Conservation (phyloP, 305 asterid species). For the Fraxinus nigra region DNA sequence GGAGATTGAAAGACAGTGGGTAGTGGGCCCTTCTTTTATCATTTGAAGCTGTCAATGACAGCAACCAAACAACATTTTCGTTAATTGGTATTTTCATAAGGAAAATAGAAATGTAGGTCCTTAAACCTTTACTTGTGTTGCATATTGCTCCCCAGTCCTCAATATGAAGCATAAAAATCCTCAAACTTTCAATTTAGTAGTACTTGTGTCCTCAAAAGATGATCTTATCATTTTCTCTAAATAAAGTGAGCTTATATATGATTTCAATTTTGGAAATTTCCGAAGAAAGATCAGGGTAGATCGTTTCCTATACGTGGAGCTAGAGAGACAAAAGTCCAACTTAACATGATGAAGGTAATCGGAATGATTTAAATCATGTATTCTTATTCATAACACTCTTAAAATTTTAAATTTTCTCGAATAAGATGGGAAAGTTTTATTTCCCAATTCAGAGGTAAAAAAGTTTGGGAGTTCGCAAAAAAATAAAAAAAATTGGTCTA, state of each 20-base stretch:
- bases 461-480: not conserved
- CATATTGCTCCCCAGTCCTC: not conserved
- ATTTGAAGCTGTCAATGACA: not conserved
- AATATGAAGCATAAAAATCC: not conserved
- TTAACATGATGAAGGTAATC: not conserved
- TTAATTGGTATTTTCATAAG: not conserved
- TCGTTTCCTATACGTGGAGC: not conserved
- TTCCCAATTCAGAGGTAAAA: not conserved
- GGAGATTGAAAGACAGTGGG: constrained; percentile 9
- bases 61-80: not conserved
- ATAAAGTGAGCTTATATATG: not conserved
- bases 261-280: not conserved
- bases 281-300: not conserved
- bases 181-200: not conserved
- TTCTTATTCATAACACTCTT: not conserved
- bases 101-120: not conserved
- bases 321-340: not conserved
- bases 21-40: constrained; percentile 15
- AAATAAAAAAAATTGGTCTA: not conserved
- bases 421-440: not conserved
- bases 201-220: not conserved
- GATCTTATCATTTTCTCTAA: not conserved
- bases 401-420: not conserved
- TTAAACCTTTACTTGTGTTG: not conserved
- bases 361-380: not conserved